Evolutionary conservation across 202 grass and related monocot genomes (phyloP), one percentile per base, ranked within the genome.

Genomic region (Cymbopogon flexuosus): DNA sequence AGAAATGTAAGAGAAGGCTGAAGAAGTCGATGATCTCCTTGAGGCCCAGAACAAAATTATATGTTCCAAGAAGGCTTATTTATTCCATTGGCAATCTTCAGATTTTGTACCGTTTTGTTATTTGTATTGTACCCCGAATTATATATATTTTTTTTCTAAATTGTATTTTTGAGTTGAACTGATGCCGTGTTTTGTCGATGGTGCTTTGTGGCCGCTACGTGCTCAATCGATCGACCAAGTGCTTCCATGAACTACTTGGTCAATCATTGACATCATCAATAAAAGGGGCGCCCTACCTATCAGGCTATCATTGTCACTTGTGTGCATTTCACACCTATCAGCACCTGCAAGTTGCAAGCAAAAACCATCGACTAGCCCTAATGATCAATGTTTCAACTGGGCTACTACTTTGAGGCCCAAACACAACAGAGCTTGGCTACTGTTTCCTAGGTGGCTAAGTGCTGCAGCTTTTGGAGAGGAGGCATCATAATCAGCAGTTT

Each of bases 71-170:
- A n/a, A n/a, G 6, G 5, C 2, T 15, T 59, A 27, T 8, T 71
- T 40, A 10, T 69, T 54, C 40, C 49, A 41, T 78, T 72, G 31
- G 10, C 41, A 62, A 70, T 49, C n/a, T 70, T 84, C 39, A 49
- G n/a, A 12, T 8, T 70, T 46, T 18, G 5, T 21, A 49, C 43
- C 2, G 68, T 68, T 61, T 61, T 27, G 4, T 57, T n/a, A 49
- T 14, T 21, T 3, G n/a, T 52, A 49, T 31, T 39, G 5, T 39
- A 36, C 5, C 10, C 18, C 16, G 3, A 34, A 42, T 77, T n/a
- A 21, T 49, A 15, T 41, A 46, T 42, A 13, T 41, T 46, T 46
- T 46, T 14, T 14, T 46, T 13, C 42, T 46, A 46, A 14, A 14
- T 3, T 43, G 10, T 12, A 41, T 12, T 43, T 43, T 43, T 12